Base-by-base conservation (phyloP, 2,329 filamentous ascomycete genomes). In the Neofusicoccum laricinum region DNA sequence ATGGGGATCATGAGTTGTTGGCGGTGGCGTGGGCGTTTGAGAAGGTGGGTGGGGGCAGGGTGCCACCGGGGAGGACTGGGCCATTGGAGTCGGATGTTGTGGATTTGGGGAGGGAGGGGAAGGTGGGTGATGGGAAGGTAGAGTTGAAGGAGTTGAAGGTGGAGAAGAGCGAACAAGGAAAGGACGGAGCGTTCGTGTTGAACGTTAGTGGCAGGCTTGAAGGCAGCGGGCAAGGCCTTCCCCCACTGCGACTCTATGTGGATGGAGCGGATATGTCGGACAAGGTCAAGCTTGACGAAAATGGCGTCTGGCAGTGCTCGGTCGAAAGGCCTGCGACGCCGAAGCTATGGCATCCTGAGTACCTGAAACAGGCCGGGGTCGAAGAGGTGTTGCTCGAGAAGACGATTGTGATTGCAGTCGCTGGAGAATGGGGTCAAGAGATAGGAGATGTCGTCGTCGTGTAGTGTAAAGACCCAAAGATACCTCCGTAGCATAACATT, bases 1-100 rank as follows among this genome's bases (percentile, higher is more conserved):
- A 81, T 48, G 73, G 76, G 2, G 82, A 85, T 64, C 64, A 64
- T 4, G 64, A 71, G 15, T 57, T 76, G 10, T 46, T 75, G 40
- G 61, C 61, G 10, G 66, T 65, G 40, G 67, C 45, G 7, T 64
- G 48, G 11, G 67, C 67, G n/a, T 76, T 71, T 59, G 74, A 75
- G 63, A 67, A 70, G 64, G 64, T n/a, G 14, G 14, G 12, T 2
- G 30, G 48, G 21, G 30, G 48, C 0, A 34, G 30, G 15, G 48
- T 50, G 38, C 65, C 66, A 10, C 53, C 62, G 48, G 46, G 67
- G 38, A 67, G 72, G 17, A 43, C 65, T 7, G 14, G 14, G 21
- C 14, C 48, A 1, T 34, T 50, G 15, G 30, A 34, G 48, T 32
- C 21, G 5, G 48, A 50, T 34, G 30, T 34, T 21, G 14, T 50